A percentile compares a stretch with the other conserved stretches of the same genome.
phyloP scores from a whole-genome alignment of 2,329 filamentous ascomycete genomes.

The Ambrosiella beaveri region DNA sequence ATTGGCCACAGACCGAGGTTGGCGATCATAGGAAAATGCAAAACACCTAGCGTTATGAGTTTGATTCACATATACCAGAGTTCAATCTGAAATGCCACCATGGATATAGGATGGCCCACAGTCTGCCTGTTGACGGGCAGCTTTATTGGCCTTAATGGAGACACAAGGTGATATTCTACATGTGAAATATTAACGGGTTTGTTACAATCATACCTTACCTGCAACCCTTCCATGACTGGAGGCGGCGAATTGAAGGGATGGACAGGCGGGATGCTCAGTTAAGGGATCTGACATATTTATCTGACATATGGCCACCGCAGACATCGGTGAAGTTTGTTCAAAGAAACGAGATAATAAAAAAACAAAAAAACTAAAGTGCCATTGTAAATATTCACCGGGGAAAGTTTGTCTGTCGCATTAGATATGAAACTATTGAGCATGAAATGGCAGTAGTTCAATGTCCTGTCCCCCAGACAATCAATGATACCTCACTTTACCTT shows the following conservation, averaged over 20 bases:
- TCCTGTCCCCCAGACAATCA: not conserved
- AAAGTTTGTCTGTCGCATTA: no score
- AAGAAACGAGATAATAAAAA: not conserved
- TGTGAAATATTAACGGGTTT: not conserved
- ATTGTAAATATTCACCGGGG: no score
- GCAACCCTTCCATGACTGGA: not conserved
- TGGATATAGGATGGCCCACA: no score
- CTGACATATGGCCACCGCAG: no score
- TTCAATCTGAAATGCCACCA: no score
- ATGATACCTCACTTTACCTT: not conserved
- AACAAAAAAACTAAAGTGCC: not conserved
- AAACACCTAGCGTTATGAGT: not conserved
- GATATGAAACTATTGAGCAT: no score
- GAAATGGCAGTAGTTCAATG: not conserved
- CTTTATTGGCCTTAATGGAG: not conserved
- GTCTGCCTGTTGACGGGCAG: no score
- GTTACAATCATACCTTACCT: not conserved
- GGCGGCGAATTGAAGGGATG: not conserved
- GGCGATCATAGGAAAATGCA: not conserved
- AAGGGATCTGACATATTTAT: not conserved
- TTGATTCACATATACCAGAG: not conserved
- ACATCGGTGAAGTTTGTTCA: not conserved
- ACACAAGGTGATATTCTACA: not conserved
- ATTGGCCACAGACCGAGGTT: not conserved
- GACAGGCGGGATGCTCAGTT: not conserved